Evolutionary conservation across 1,284 basidiomycete species (phyloP).

Genomic region (Pascua guehoae): DNA sequence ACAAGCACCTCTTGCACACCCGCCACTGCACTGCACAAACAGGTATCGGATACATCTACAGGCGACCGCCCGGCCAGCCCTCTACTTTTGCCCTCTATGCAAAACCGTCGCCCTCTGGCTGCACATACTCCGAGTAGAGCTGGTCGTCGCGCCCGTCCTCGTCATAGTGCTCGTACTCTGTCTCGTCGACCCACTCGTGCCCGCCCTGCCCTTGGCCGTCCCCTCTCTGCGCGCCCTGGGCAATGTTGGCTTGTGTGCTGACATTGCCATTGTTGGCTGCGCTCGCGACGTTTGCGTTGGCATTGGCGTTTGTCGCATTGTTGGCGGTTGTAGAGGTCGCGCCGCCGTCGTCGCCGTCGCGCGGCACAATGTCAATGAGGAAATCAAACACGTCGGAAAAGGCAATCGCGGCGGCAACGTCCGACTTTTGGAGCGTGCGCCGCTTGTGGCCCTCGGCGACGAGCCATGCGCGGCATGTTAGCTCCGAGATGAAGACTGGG

Average conservation of each 20-base stretch:
- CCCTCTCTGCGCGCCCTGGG: background rate
- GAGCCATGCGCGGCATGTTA: slow-evolving; percentile 88
- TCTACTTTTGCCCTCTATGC: slow-evolving; percentile 3
- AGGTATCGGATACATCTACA: background rate
- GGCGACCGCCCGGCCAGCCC: background rate
- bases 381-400: slow-evolving; percentile 77
- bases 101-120: slow-evolving; percentile 16
- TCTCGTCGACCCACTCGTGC: background rate
- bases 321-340: background rate
- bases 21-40: background rate
- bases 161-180: slow-evolving; percentile 2
- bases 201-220: background rate
- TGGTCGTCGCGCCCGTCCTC: slow-evolving; percentile 14
- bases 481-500: slow-evolving; percentile 87
- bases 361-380: slow-evolving; percentile 83
- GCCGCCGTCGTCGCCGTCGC: slow-evolving; percentile 58
- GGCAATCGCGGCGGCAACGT: slow-evolving; percentile 82
- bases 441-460: slow-evolving; percentile 89
- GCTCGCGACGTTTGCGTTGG: background rate
- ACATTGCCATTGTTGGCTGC: background rate
- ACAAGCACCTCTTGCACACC: background rate
- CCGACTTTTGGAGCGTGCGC: slow-evolving; percentile 80
- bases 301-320: background rate
- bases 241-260: background rate
- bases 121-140: slow-evolving; percentile 21